Conservation (phyloP, 345 rosid species). For the Acer yangbiense region DNA sequence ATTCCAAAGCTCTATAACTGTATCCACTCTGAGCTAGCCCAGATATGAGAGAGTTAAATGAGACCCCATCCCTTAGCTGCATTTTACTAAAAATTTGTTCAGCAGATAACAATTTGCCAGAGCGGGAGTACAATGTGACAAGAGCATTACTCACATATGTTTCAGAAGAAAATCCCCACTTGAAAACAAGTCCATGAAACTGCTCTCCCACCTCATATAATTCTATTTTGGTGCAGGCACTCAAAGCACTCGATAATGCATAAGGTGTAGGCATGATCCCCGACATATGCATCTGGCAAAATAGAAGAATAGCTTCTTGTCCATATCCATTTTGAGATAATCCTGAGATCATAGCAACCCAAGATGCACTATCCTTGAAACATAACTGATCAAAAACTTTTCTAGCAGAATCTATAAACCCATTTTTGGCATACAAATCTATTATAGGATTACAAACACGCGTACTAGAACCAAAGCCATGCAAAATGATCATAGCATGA, state of each 20-base stretch:
- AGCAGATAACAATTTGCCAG: constrained; percentile 56
- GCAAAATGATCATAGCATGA: constrained; percentile 63
- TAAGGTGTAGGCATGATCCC: constrained; percentile 71
- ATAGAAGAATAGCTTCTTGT: constrained; percentile 58
- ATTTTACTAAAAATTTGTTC: constrained; percentile 67
- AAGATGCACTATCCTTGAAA: constrained; percentile 69
- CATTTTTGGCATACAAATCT: constrained; percentile 66
- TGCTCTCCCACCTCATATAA: constrained; percentile 63
- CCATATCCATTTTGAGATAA: constrained; percentile 65
- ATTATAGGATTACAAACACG: constrained; percentile 67
- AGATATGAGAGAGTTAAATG: constrained; percentile 85
- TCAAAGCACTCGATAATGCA: constrained; percentile 75
- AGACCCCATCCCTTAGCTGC: constrained; percentile 63
- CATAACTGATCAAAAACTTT: constrained; percentile 58
- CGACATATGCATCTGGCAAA: constrained; percentile 55
- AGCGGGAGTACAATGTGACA: constrained; percentile 69
- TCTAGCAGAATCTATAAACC: constrained; percentile 48
- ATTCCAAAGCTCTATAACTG: constrained; percentile 57
- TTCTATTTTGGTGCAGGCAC: constrained; percentile 70
- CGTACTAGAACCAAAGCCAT: constrained; percentile 51
- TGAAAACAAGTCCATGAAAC: constrained; percentile 68
- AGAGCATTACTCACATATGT: constrained; percentile 84
- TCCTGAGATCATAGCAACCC: constrained; percentile 86
- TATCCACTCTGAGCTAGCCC: constrained; percentile 72
- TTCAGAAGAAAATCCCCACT: constrained; percentile 71